phyloP scores from a whole-genome alignment of 2,329 filamentous ascomycete genomes.

The Aspergillus pseudonomiae region DNA sequence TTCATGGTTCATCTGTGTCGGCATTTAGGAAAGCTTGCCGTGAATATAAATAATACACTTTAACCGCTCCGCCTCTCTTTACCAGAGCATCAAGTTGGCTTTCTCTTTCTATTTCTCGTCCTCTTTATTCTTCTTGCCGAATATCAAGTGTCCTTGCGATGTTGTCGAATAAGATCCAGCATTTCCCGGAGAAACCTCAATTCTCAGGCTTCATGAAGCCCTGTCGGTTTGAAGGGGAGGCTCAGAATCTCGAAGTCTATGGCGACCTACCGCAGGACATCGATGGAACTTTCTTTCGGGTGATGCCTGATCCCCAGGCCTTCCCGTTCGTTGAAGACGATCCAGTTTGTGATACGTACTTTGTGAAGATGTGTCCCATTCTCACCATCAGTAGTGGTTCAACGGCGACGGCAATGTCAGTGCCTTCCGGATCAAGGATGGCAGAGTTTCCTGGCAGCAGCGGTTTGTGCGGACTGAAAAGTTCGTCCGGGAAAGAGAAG shows the following conservation, averaged over 20 bases:
- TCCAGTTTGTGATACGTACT: not conserved
- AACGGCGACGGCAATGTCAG: constrained; percentile 48
- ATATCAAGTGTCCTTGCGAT: no score
- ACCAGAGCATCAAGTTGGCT: no score
- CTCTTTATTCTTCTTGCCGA: no score
- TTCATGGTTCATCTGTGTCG: no score
- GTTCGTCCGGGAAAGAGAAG: constrained; percentile 42
- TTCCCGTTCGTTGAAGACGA: constrained; percentile 39
- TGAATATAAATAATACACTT: no score
- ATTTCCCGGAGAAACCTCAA: constrained; percentile 23
- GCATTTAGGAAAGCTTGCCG: no score
- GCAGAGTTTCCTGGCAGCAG: constrained; percentile 37
- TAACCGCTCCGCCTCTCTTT: no score
- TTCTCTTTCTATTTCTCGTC: no score
- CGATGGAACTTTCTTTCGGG: constrained; percentile 52
- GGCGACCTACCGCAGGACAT: constrained; percentile 51
- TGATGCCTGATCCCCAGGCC: constrained; percentile 54
- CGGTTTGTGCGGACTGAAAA: constrained; percentile 48
- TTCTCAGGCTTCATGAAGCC: constrained; percentile 35
- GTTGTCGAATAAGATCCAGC: no score
- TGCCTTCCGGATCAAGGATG: constrained; percentile 41
- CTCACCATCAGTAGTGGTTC: constrained; percentile 23
- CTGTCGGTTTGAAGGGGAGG: constrained; percentile 46
- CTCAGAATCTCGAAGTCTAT: constrained; percentile 46
- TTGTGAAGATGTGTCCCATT: no score